A percentile compares a stretch with the other conserved stretches of the same genome.
Conservation (phyloP, 257 asterid species). For the Linderniella brevidens region DNA sequence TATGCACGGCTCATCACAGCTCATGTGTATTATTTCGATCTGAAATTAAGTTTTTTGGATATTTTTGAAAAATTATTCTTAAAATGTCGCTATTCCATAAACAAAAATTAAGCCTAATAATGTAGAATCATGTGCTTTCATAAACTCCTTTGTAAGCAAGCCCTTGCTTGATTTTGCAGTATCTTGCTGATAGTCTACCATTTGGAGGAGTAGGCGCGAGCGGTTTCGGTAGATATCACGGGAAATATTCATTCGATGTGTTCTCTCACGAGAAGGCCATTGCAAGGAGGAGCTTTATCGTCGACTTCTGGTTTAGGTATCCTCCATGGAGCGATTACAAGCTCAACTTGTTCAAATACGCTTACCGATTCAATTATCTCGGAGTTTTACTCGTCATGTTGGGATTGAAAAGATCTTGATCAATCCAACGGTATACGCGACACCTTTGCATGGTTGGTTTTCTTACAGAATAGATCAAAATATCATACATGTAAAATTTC, state of each 20-base stretch:
- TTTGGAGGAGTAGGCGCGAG: slow-evolving; percentile 82
- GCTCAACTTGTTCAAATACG: slow-evolving; percentile 34
- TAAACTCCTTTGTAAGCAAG: too few relatives aligned
- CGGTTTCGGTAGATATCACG: slow-evolving; percentile 70
- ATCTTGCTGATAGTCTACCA: slow-evolving; percentile 48
- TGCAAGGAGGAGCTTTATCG: slow-evolving; percentile 19
- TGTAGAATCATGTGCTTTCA: too few relatives aligned
- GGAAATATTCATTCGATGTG: slow-evolving; percentile 54
- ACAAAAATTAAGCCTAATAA: too few relatives aligned
- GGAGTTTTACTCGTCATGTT: slow-evolving; percentile 33
- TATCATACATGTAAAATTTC: too few relatives aligned
- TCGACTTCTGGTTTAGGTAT: slow-evolving; percentile 78
- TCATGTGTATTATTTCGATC: too few relatives aligned
- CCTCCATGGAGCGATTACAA: slow-evolving; percentile 63
- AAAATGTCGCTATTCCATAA: too few relatives aligned
- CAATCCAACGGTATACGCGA: too few relatives aligned
- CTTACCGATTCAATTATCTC: slow-evolving; percentile 38
- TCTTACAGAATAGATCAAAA: too few relatives aligned
- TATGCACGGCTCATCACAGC: too few relatives aligned
- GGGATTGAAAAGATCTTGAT: slow-evolving; percentile 41
- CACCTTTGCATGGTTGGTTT: too few relatives aligned
- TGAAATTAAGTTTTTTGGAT: too few relatives aligned
- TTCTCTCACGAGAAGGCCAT: slow-evolving; percentile 59
- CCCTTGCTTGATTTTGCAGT: slow-evolving; percentile 28
- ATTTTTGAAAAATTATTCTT: too few relatives aligned